Evolutionary conservation across 75 land plant species (phyloP).

Genomic region (Chamaecyparis obtusa): DNA sequence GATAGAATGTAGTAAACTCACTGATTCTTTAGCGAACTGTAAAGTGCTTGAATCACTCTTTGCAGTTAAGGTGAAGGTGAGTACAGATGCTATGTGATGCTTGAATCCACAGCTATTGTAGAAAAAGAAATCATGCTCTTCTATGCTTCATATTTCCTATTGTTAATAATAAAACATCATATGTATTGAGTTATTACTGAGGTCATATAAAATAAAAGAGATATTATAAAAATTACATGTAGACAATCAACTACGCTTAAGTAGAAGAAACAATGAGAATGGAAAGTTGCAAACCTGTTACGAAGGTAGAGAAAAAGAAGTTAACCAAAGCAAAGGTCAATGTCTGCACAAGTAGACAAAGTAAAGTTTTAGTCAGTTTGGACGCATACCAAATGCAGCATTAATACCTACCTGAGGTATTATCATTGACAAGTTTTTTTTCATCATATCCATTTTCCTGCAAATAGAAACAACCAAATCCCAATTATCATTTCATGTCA

Average conservation of each 20-base stretch:
- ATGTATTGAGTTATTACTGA: background rate
- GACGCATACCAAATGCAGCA: conserved; percentile 6
- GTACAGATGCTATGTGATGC: too few species aligned
- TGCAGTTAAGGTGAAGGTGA: too few species aligned
- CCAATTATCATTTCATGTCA: background rate
- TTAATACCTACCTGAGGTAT: conserved; percentile 67
- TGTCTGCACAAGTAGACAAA: conserved; percentile 52
- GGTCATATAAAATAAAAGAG: background rate
- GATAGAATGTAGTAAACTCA: too few species aligned
- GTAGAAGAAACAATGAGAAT: background rate
- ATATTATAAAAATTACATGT: background rate
- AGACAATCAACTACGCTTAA: background rate
- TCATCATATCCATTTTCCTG: conserved; percentile 99
- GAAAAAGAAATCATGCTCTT: too few species aligned
- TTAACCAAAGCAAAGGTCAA: conserved; percentile 99
- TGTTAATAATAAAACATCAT: too few species aligned
- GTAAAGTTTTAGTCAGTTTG: background rate
- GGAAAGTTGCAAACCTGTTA: conserved; percentile 57
- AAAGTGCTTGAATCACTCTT: too few species aligned
- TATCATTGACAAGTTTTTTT: conserved; percentile 98
- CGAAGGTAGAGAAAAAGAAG: conserved; percentile 98
- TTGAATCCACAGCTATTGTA: too few species aligned
- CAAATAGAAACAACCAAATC: background rate
- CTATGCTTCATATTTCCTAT: too few species aligned
- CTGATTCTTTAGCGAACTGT: too few species aligned